Evolutionary conservation across 164 flowering plant species (phyloP), one percentile per base, ranked within the genome.

Genomic region (Santalum album): DNA sequence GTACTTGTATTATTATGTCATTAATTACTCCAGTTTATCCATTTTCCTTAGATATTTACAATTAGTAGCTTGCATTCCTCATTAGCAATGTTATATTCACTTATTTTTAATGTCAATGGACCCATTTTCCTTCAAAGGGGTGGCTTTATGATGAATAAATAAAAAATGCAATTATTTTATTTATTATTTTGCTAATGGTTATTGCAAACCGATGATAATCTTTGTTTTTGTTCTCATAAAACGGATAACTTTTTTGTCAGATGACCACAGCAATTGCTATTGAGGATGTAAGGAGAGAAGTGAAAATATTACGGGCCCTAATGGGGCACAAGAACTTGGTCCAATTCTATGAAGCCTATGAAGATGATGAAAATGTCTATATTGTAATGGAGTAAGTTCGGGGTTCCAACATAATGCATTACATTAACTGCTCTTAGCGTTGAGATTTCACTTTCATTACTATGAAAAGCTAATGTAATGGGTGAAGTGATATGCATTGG

Each of bases 201-300:
- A 0, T 15, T 50, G 36, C 12, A 18, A 49, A 38, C 23, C 16
- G 36, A 10, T 35, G 34, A 38, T 16, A 35, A 11, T 20, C 11
- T 22, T 12, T 49, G 9, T 35, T 48, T 12, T 21, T 63, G 17
- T 43, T 69, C 75, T 71, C 15, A 69, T 43, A 20, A 24, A 25
- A 43, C 42, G 26, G 43, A 19, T 22, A 23, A 5, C 35, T 63
- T 45, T 59, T 43, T 51, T 67, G 57, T 66, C 88, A 91, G 98
- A 88, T 91, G 98, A 86, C 84, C 1, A 91, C 98, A 34, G 90
- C 92, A 56, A 91, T 91, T 67, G 88, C 95, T n/a, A 72, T 91
- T 21, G 98, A 91, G 69, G 98, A 91, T 77, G 95, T 84, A 21
- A 75, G 96, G 62, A 72, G 98, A 74, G 96, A 91, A 72, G 95